Conservation (phyloP, 345 rosid species). For the Eucalyptus tenuipes region DNA sequence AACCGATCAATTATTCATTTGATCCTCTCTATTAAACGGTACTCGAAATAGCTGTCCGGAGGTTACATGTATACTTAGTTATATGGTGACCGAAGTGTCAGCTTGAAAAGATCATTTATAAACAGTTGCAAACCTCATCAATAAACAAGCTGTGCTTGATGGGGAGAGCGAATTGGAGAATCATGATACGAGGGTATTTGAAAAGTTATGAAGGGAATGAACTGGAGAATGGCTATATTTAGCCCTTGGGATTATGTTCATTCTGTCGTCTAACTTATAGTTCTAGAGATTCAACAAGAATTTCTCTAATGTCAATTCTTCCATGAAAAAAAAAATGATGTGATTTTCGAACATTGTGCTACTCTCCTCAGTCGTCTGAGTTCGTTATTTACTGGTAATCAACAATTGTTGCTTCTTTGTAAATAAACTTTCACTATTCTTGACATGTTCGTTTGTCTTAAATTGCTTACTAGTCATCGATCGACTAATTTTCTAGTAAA, state of each 20-base stretch:
- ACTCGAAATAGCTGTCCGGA: background rate
- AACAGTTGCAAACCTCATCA: fast-evolving
- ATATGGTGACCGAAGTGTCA: background rate
- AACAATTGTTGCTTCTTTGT: background rate
- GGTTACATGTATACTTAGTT: background rate
- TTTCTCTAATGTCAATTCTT: background rate
- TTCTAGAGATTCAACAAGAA: background rate
- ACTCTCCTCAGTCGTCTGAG: fast-evolving
- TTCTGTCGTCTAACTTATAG: fast-evolving
- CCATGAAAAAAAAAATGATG: background rate
- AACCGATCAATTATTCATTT: fast-evolving
- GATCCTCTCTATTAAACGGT: fast-evolving
- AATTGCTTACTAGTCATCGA: background rate
- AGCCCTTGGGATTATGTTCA: background rate
- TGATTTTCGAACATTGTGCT: background rate
- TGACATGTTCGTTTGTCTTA: background rate
- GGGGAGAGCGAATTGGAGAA: background rate
- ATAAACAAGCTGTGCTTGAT: background rate
- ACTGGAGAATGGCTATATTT: background rate
- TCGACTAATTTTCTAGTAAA: too few species aligned
- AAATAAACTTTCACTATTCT: background rate
- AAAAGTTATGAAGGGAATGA: background rate
- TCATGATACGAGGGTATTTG: background rate
- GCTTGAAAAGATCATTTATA: background rate
- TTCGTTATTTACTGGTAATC: fast-evolving